A percentile compares a stretch with the other conserved stretches of the same genome.
phyloP scores from a whole-genome alignment of 306 rosid species.

The Pterocarpus santalinus region DNA sequence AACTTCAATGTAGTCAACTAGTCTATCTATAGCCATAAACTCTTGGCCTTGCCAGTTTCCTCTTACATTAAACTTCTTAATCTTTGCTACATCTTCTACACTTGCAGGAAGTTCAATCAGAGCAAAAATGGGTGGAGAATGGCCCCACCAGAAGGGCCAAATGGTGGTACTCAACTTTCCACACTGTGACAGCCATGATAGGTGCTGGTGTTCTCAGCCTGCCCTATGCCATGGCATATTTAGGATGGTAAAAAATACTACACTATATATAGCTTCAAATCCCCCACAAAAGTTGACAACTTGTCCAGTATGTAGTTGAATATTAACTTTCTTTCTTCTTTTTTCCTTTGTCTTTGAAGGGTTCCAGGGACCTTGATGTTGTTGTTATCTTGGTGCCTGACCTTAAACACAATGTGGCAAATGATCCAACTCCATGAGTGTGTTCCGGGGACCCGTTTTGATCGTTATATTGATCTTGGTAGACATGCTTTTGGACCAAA shows the following conservation, averaged over 20 bases:
- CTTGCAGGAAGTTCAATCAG: conserved; percentile 61
- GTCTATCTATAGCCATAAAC: background rate
- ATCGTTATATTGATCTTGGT: conserved; percentile 87
- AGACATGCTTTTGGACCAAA: conserved; percentile 86
- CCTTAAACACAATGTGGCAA: conserved; percentile 94
- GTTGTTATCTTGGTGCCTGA: conserved; percentile 79
- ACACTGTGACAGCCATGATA: conserved; percentile 92
- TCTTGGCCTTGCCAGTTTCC: background rate
- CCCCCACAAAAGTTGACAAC: background rate
- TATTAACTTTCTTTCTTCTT: background rate
- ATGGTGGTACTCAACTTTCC: conserved; percentile 99
- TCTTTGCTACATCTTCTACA: conserved; percentile 5
- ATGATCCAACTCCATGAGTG: conserved; percentile 96
- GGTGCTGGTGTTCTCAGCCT: conserved; percentile 94
- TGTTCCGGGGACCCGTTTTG: conserved; percentile 87
- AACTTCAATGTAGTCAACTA: conserved; percentile 5
- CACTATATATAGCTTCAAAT: no score
- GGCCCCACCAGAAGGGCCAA: conserved; percentile 71
- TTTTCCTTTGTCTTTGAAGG: conserved; percentile 56
- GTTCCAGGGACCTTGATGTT: conserved; percentile 81
- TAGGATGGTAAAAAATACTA: conserved; percentile 77
- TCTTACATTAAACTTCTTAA: background rate
- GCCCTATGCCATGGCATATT: conserved; percentile 93
- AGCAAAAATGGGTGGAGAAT: conserved; percentile 66
- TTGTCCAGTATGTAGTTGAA: conserved; percentile 3